These are phyloP conservation scores for Fusarium agapanthi DNA, from an alignment of 2,329 filamentous ascomycete species.

Conservation along the genomic window DNA sequence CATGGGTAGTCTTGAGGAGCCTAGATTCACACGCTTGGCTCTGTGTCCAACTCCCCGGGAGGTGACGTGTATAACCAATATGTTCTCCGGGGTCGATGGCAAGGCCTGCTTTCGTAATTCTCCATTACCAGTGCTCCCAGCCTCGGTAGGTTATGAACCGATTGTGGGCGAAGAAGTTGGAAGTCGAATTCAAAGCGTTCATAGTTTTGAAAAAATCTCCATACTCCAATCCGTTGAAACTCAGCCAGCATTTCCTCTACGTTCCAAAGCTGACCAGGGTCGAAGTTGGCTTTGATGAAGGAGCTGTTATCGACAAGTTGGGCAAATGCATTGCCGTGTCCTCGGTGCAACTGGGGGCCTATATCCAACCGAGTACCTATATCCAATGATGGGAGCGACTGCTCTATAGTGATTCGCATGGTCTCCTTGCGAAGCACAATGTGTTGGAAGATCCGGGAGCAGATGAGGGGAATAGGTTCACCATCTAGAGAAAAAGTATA, in stretches of 20 bases:
- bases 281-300: not conserved
- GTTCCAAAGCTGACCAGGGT: not conserved
- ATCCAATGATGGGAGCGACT: not conserved
- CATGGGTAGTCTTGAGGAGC: rapidly evolving
- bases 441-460: not conserved
- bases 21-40: not conserved
- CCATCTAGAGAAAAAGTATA: not conserved
- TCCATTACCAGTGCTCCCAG: not conserved
- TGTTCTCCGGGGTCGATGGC: too few species aligned
- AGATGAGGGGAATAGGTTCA: rapidly evolving
- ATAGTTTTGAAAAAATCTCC: rapidly evolving
- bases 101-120: not conserved
- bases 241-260: not conserved
- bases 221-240: rapidly evolving
- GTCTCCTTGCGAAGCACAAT: not conserved
- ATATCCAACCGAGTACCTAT: rapidly evolving
- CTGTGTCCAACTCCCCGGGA: not conserved
- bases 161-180: rapidly evolving
- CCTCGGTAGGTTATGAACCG: rapidly evolving
- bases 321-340: not conserved
- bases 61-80: not conserved
- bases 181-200: not conserved
- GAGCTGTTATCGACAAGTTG: not conserved
- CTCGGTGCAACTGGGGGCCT: rapidly evolving
- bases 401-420: not conserved